Percentiles rank a stretch among this genome's conserved stretches.
phyloP scores from a whole-genome alignment of 805 yeast genomes.

The Teunomyces barrocoloradensis region DNA sequence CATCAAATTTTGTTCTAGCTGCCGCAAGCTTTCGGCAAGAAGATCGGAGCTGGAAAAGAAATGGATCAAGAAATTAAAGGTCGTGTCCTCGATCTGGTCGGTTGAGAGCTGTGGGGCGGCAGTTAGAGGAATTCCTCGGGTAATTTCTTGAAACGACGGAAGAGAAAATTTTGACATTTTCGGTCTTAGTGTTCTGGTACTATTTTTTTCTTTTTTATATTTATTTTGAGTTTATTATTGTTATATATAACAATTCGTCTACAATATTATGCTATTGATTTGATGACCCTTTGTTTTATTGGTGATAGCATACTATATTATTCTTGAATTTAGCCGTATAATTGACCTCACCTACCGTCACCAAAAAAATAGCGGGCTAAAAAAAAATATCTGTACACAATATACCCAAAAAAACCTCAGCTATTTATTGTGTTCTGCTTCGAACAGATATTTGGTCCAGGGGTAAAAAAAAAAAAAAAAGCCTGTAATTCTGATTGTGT shows the following conservation, averaged over 20 bases:
- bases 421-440: not conserved
- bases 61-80: not conserved
- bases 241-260: not conserved
- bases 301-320: too few relatives aligned
- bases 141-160: slow-evolving; percentile 4
- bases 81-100: not conserved
- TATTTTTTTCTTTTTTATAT: too few relatives aligned
- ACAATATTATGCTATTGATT: not conserved
- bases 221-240: too few relatives aligned
- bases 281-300: not conserved
- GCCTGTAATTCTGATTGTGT: not conserved
- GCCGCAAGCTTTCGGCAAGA: slow-evolving; percentile 1
- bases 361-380: too few relatives aligned
- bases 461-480: not conserved
- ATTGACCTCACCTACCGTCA: too few relatives aligned
- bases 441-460: not conserved
- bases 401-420: too few relatives aligned
- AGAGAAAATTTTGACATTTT: slow-evolving; percentile 1
- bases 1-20: not conserved
- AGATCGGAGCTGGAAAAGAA: slow-evolving; percentile 1
- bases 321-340: too few relatives aligned
- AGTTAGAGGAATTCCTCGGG: not conserved
- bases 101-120: not conserved
- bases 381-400: too few relatives aligned
- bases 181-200: not conserved